These are phyloP conservation scores for Cystobasidium slooffiae DNA, from an alignment of 1,284 basidiomycete genomes.

Conservation along the genomic window DNA sequence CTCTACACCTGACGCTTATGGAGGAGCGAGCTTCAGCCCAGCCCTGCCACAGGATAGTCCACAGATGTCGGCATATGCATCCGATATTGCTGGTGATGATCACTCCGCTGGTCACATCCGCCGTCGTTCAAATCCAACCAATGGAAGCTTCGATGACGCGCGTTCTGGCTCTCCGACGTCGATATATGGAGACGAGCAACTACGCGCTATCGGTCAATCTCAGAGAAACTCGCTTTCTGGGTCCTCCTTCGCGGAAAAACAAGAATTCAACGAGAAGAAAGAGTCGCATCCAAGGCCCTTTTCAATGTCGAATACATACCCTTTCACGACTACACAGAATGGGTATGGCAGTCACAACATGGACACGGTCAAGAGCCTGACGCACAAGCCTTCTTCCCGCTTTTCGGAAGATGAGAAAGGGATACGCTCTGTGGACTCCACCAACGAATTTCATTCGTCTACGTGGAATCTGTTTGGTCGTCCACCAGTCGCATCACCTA, in stretches of 20 bases:
- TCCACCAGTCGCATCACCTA: constrained; percentile 24
- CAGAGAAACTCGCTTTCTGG: constrained; percentile 20
- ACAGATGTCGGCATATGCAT: constrained; percentile 30
- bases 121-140: constrained; percentile 28
- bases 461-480: constrained; percentile 42
- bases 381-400: constrained; percentile 40
- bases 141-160: constrained; percentile 2
- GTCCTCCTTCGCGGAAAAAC: constrained; percentile 16
- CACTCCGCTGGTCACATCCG: constrained; percentile 27
- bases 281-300: constrained; percentile 28
- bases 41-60: constrained; percentile 27
- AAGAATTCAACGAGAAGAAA: constrained; percentile 29
- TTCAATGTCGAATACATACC: constrained; percentile 31
- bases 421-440: constrained; percentile 28
- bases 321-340: constrained; percentile 38
- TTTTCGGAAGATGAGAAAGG: constrained; percentile 44
- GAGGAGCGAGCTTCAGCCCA: constrained; percentile 35
- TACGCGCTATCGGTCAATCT: constrained; percentile 2
- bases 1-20: constrained; percentile 40
- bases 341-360: constrained; percentile 14
- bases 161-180: not conserved
- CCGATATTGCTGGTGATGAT: constrained; percentile 29
- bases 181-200: constrained; percentile 7
- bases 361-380: constrained; percentile 9
- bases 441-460: constrained; percentile 39